Percentiles rank a stretch among this genome's conserved stretches.
These are phyloP conservation scores for Aspergillus puulaauensis DNA, from an alignment of 2,329 filamentous ascomycete genomes.

Conservation along the genomic window DNA sequence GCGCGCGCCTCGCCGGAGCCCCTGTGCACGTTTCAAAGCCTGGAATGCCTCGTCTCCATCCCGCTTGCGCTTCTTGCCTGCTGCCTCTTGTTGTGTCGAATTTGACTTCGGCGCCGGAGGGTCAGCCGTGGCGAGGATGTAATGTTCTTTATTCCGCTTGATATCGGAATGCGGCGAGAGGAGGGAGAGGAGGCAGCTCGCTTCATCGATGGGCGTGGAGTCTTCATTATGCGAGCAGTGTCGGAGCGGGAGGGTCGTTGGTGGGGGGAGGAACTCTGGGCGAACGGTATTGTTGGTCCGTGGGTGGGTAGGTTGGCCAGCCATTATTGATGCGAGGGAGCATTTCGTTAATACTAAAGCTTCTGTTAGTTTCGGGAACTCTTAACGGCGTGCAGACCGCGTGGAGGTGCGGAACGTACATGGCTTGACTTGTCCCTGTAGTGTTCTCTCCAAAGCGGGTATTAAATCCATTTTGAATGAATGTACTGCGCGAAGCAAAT, in stretches of 20 bases:
- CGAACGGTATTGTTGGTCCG: conserved; percentile 40
- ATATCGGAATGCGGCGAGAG: conserved; percentile 38
- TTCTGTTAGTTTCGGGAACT: conserved; percentile 30
- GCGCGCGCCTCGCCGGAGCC: conserved; percentile 41
- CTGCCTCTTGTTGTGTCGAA: conserved; percentile 16
- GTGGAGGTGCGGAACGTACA: conserved; percentile 50
- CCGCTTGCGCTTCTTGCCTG: conserved; percentile 33
- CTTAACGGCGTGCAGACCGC: no score
- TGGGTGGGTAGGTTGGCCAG: conserved; percentile 37
- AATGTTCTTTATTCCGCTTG: conserved; percentile 50
- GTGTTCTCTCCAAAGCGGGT: conserved; percentile 72
- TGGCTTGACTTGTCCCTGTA: conserved; percentile 83
- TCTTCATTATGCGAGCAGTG: conserved; percentile 49
- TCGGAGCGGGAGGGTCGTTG: conserved; percentile 45
- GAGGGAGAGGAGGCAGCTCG: conserved; percentile 45
- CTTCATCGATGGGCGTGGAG: conserved; percentile 43
- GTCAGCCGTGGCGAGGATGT: conserved; percentile 47
- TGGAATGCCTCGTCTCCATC: conserved; percentile 33
- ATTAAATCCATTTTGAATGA: conserved; percentile 89
- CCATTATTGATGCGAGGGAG: conserved; percentile 46
- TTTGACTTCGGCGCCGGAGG: conserved; percentile 25
- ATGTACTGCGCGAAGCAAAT: conserved; percentile 78
- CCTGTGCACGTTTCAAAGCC: conserved; percentile 29
- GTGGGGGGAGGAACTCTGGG: conserved; percentile 46
- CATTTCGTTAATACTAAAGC: conserved; percentile 70